Base-by-base conservation (phyloP, 2,329 filamentous ascomycete genomes). In the Colletotrichum tofieldiae region DNA sequence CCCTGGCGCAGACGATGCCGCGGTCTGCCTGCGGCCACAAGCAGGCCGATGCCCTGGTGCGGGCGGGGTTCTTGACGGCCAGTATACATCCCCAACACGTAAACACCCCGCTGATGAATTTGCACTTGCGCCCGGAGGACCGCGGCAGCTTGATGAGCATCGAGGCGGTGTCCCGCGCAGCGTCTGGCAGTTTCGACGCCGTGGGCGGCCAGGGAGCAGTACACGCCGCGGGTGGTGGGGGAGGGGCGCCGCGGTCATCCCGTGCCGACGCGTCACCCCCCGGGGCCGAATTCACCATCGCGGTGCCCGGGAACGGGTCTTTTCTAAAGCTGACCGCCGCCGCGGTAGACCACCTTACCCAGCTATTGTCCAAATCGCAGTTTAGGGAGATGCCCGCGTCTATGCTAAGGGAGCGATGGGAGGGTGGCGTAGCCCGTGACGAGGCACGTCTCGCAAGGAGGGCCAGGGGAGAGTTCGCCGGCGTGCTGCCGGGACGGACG, bases 181-280 rank as follows among this genome's bases (percentile, higher is more conserved):
- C 92, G 6, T 92, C 93, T 0, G 93, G 93, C 18, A 91, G 91
- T 3, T 77, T 93, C 2, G 91, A 86, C 8, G 92, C 93, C 1
- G 90, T 94, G 0, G 93, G 93, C 1, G 93, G 93, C 5, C 82
- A 85, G n/a, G 89, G 89, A 26, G 92, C 90, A 2, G 83, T 94
- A 6, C 89, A 92, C 77, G 87, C 86, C 60, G 89, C 87, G 2
- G 92, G 92, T 20, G 93, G 92, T 8, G 79, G 83, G 11, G 85
- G 86, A 65, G 85, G 80, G 76, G 78, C 78, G 35, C 77, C 77
- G 41, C 76, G 76, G 32, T 76, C 80, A 29, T 78, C 79, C n/a
- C 76, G 73, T 29, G 56, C 74, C 77, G 69, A 69, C 59, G 45
- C 54, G 32, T 73, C 73, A 12, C 69, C 20, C 26, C 39, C 55